These are phyloP conservation scores for Anaeromyces robustus DNA, from an alignment of 192 early-diverging fungal genomes.

Conservation along the genomic window DNA sequence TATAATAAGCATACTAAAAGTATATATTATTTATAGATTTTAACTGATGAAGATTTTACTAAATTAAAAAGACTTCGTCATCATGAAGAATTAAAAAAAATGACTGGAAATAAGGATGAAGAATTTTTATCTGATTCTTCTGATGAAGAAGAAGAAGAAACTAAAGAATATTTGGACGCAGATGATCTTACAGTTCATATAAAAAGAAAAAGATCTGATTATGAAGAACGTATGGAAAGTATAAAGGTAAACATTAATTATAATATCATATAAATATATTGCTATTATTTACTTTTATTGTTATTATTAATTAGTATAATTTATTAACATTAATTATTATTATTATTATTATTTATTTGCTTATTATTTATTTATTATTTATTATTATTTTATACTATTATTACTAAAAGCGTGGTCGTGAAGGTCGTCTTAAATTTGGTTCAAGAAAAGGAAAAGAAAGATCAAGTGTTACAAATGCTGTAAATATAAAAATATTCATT, in stretches of 20 bases:
- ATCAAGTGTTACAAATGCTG: constrained; percentile 45
- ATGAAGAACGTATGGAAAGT: constrained; percentile 77
- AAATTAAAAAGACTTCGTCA: constrained; percentile 62
- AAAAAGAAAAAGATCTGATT: constrained; percentile 75
- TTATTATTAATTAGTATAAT: too few relatives aligned
- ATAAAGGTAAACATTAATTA: constrained; percentile 33
- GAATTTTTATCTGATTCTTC: not conserved
- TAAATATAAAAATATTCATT: constrained; percentile 33
- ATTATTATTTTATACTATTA: too few relatives aligned
- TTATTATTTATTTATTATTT: not conserved
- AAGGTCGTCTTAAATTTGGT: constrained; percentile 76
- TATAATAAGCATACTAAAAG: too few relatives aligned
- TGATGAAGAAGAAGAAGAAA: constrained; percentile 19
- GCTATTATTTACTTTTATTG: too few relatives aligned
- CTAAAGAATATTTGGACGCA: constrained; percentile 16
- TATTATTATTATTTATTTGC: not conserved
- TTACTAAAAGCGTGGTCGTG: constrained; percentile 36
- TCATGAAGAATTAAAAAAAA: constrained; percentile 36
- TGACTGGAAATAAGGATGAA: constrained; percentile 17
- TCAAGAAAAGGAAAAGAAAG: constrained; percentile 76
- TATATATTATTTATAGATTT: constrained; percentile 33
- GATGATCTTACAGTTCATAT: constrained; percentile 34
- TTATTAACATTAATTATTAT: too few relatives aligned
- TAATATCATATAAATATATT: too few relatives aligned
- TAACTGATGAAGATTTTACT: constrained; percentile 84